Conservation (phyloP, 2,329 filamentous ascomycete species). For the Ascochyta koolunga region DNA sequence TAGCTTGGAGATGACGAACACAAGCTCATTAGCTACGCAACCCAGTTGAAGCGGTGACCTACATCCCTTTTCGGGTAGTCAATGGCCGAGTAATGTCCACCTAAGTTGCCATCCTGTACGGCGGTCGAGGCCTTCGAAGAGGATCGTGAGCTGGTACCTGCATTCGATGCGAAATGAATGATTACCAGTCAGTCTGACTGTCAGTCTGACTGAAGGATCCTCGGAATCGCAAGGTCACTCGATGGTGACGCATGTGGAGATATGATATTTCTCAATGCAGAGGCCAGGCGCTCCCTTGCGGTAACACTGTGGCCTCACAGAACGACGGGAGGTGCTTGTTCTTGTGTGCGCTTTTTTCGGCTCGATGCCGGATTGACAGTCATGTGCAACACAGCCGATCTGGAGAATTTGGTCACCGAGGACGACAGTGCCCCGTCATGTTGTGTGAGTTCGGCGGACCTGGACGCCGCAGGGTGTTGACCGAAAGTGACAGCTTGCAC, state of each 20-base stretch:
- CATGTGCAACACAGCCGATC: conserved; percentile 20
- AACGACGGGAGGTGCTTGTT: conserved; percentile 18
- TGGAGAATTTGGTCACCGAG: conserved; percentile 14
- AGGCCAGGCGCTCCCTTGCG: conserved; percentile 10
- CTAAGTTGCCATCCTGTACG: neutral
- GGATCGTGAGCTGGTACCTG: conserved; percentile 19
- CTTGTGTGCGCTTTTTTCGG: conserved; percentile 21
- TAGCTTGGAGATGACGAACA: neutral
- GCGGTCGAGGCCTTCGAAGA: conserved; percentile 8
- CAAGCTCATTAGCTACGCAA: neutral
- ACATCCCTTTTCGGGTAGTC: conserved; percentile 1
- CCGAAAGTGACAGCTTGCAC: neutral
- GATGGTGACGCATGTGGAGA: conserved; percentile 20
- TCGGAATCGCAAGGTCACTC: conserved; percentile 6
- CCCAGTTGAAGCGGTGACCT: neutral
- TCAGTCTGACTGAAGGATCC: neutral
- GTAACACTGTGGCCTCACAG: conserved; percentile 15
- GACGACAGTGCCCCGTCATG: conserved; percentile 11
- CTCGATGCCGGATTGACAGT: conserved; percentile 20
- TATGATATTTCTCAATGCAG: conserved; percentile 6
- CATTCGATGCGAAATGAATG: conserved; percentile 13
- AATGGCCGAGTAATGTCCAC: conserved; percentile 3
- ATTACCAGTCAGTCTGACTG: conserved; percentile 1
- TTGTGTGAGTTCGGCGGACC: conserved; percentile 6
- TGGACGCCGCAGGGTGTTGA: neutral